These are phyloP conservation scores for Dictyostelium brefeldianum DNA, from an alignment of 78 protist genomes.

Conservation along the genomic window DNA sequence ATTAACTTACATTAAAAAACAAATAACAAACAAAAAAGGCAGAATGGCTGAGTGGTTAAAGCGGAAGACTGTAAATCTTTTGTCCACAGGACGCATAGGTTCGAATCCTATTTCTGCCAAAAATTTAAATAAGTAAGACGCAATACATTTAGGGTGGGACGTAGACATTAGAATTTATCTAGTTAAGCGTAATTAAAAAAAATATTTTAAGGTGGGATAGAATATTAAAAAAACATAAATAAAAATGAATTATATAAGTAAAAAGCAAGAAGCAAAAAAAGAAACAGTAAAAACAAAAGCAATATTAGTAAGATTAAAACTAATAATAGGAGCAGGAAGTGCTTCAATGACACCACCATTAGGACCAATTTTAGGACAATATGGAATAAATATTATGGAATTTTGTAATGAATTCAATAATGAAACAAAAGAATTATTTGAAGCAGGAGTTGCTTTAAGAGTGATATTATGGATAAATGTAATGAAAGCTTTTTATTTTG, in stretches of 20 bases:
- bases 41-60: constrained; percentile 41
- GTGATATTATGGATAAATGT: not conserved
- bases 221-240: not conserved
- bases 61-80: constrained; percentile 43
- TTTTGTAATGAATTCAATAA: constrained; percentile 20
- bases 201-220: not conserved
- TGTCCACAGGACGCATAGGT: constrained; percentile 14
- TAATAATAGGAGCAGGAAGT: constrained; percentile 34
- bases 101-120: constrained; percentile 40
- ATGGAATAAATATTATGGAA: constrained; percentile 30
- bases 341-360: constrained; percentile 36
- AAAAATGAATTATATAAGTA: not conserved
- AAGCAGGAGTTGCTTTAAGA: not conserved
- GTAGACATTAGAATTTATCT: not conserved
- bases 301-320: constrained; percentile 28
- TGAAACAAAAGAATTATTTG: constrained; percentile 15
- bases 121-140: not conserved
- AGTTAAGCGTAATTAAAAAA: not conserved
- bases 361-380: constrained; percentile 33
- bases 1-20: not conserved
- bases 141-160: not conserved
- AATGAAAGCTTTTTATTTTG: constrained; percentile 29
- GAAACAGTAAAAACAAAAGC: not conserved
- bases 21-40: not conserved
- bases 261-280: not conserved